Evolutionary conservation across 2,329 filamentous ascomycete genomes (phyloP).

Genomic region (Neonectria faginata): DNA sequence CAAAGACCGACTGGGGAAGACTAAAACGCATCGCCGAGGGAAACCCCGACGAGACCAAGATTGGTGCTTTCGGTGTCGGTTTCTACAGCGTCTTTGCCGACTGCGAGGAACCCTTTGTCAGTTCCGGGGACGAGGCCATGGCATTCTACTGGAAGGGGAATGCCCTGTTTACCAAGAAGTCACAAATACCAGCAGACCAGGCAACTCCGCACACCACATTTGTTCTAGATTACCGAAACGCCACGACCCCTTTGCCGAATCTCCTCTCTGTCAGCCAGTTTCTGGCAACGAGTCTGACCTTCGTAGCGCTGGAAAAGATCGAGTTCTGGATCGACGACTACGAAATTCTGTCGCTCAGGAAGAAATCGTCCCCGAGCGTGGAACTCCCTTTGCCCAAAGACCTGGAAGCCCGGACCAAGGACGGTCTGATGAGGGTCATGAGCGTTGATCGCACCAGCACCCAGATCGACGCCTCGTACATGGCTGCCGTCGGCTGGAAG

Average conservation of each 20-base stretch:
- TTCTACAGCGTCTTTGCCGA: slow-evolving; percentile 99
- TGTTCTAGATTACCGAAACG: slow-evolving; percentile 91
- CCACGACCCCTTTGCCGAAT: slow-evolving; percentile 86
- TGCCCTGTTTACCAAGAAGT: slow-evolving; percentile 89
- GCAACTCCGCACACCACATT: slow-evolving; percentile 84
- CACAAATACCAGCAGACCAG: slow-evolving; percentile 77
- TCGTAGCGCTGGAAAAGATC: slow-evolving; percentile 88
- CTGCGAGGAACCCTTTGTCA: slow-evolving; percentile 97
- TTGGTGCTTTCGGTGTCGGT: slow-evolving; percentile 96
- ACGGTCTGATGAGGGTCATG: slow-evolving; percentile 87
- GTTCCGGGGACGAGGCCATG: slow-evolving; percentile 92
- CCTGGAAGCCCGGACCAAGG: slow-evolving; percentile 84
- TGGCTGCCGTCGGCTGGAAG: slow-evolving; percentile 90
- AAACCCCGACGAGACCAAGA: slow-evolving; percentile 98
- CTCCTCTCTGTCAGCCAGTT: slow-evolving; percentile 91
- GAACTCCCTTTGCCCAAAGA: slow-evolving; percentile 80
- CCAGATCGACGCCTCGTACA: slow-evolving; percentile 91
- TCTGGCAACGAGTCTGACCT: slow-evolving; percentile 92
- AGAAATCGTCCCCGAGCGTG: slow-evolving; percentile 85
- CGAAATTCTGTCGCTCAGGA: slow-evolving; percentile 80
- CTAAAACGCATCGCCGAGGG: slow-evolving; percentile 98
- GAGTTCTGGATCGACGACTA: slow-evolving; percentile 93
- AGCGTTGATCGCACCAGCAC: slow-evolving; percentile 87
- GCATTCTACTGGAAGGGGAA: slow-evolving; percentile 99
- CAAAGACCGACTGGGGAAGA: slow-evolving; percentile 89